A percentile compares a stretch with the other conserved stretches of the same genome.
Conservation (phyloP, 345 rosid species). For the Rhizophora apiculata region DNA sequence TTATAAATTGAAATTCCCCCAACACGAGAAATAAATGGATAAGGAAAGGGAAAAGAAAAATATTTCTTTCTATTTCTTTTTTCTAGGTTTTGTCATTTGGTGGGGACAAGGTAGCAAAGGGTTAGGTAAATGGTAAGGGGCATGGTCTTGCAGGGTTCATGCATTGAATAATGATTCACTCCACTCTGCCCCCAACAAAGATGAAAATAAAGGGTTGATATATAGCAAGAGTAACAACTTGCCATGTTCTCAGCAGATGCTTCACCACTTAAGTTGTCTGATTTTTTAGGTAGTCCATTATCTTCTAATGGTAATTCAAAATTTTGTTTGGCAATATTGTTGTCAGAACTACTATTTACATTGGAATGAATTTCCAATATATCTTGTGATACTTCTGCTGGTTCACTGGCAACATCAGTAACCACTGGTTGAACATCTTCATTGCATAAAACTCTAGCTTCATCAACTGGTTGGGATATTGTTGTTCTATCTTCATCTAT, state of each 20-base stretch:
- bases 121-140: background rate
- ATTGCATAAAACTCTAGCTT: constrained; percentile 25
- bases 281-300: constrained; percentile 34
- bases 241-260: constrained; percentile 52
- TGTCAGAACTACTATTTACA: constrained; percentile 32
- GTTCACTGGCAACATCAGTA: constrained; percentile 22
- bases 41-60: background rate
- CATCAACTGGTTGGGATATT: constrained; percentile 40
- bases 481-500: constrained; percentile 58
- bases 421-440: constrained; percentile 25
- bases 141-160: background rate
- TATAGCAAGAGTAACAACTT: constrained; percentile 36
- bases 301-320: constrained; percentile 35
- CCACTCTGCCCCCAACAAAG: background rate
- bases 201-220: constrained; percentile 12
- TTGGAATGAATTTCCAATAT: constrained; percentile 27
- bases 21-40: constrained; percentile 8
- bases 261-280: constrained; percentile 42
- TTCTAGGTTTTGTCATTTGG: too few species aligned
- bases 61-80: too few species aligned
- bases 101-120: background rate
- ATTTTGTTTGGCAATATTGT: constrained; percentile 40
- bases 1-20: constrained; percentile 13
- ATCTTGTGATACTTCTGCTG: constrained; percentile 36
- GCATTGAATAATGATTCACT: background rate